Conservation (phyloP, 495 filamentous ascomycete genomes). For the Schizothecium vesticola region DNA sequence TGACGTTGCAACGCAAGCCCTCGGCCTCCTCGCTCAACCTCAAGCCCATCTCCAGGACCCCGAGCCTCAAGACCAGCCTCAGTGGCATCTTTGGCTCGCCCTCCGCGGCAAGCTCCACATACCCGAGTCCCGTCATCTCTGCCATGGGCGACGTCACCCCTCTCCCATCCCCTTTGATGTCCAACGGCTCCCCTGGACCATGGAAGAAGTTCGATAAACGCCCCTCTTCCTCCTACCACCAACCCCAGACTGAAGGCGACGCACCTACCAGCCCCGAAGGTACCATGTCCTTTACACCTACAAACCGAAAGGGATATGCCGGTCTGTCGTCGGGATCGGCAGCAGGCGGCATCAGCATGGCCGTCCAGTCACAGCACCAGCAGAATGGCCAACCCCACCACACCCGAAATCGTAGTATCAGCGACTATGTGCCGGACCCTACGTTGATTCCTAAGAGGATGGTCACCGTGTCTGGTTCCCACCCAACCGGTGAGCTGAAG, state of each 20-base stretch:
- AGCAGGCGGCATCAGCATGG: conserved; percentile 24
- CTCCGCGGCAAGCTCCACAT: conserved; percentile 40
- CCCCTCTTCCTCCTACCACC: conserved; percentile 25
- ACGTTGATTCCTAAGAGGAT: conserved; percentile 63
- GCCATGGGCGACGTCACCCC: conserved; percentile 90
- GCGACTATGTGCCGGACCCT: conserved; percentile 76
- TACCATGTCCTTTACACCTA: conserved; percentile 41
- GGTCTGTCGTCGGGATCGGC: conserved; percentile 35
- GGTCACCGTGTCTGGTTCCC: conserved; percentile 62
- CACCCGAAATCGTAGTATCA: conserved; percentile 71
- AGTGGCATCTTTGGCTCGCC: conserved; percentile 29
- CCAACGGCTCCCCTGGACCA: conserved; percentile 64
- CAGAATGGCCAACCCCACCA: conserved; percentile 34
- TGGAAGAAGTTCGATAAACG: conserved; percentile 52
- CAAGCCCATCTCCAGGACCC: conserved; percentile 41
- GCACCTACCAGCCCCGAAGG: conserved; percentile 47
- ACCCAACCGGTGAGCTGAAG: conserved; percentile 42
- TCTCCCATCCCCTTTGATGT: conserved; percentile 79
- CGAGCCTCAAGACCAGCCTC: conserved; percentile 40
- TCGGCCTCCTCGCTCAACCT: conserved; percentile 38
- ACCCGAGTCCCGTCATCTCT: conserved; percentile 60
- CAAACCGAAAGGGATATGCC: conserved; percentile 48
- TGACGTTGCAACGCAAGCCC: conserved; percentile 33
- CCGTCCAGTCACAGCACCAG: conserved; percentile 31
- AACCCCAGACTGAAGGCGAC: conserved; percentile 40